Percentiles rank a stretch among this genome's conserved stretches.
Evolutionary conservation across 495 filamentous ascomycete species (phyloP).

Genomic region (Penicillium robsamsonii): DNA sequence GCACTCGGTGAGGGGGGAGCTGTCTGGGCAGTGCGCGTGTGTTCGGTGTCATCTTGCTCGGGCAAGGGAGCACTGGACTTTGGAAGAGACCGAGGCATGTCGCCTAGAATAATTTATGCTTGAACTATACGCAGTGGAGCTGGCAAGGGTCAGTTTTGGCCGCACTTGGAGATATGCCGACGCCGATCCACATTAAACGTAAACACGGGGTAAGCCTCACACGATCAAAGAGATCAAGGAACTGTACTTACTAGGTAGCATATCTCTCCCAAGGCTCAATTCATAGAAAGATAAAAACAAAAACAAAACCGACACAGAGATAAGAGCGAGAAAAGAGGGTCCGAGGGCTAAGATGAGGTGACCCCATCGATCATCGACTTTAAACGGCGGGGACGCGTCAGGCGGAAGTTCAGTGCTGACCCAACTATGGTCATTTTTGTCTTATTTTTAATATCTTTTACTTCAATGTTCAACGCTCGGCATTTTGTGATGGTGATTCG

Average conservation of each 20-base stretch:
- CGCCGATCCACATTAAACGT: constrained; percentile 4
- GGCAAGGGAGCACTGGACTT: constrained; percentile 15
- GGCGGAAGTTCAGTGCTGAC: constrained; percentile 11
- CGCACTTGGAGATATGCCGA: constrained; percentile 3
- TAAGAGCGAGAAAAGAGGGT: not conserved
- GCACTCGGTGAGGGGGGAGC: constrained; percentile 42
- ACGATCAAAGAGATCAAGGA: constrained; percentile 1
- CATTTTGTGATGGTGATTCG: not conserved
- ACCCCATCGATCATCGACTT: constrained; percentile 9
- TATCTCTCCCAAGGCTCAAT: not conserved
- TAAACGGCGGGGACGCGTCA: constrained; percentile 10
- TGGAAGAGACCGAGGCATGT: constrained; percentile 35
- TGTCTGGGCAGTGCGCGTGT: constrained; percentile 25
- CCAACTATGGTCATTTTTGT: not conserved
- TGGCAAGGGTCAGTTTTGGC: constrained; percentile 1
- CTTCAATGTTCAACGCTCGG: not conserved
- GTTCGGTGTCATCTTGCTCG: constrained; percentile 24
- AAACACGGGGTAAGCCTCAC: constrained; percentile 1
- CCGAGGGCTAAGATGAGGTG: constrained; percentile 2
- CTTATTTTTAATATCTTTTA: constrained; percentile 7
- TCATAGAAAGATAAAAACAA: not conserved
- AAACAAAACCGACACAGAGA: not conserved
- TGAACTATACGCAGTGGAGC: constrained; percentile 4
- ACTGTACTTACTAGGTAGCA: constrained; percentile 1
- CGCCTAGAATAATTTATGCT: constrained; percentile 18